Base-by-base conservation (phyloP, 257 asterid species). In the Primulina eburnea region DNA sequence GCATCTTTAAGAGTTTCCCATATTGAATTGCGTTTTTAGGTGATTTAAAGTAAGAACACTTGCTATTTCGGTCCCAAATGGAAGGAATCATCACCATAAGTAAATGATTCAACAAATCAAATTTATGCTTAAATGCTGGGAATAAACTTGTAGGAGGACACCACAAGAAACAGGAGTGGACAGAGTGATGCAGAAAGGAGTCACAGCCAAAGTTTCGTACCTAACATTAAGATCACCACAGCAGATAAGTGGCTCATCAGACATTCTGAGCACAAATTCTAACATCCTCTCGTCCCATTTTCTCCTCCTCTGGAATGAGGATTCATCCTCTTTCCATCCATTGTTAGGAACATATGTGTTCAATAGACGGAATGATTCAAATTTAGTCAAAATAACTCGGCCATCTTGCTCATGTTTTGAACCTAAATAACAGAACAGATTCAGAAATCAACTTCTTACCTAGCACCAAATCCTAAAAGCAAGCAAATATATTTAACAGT, bases 221-320 rank as follows among this genome's bases (percentile, higher is more conserved):
- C 97, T 92, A 24, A 92, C 98, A 63, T 92, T 92, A 60, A 92
- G 94, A 82, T 92, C 98, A 1, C 98, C 98, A 76, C 95, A 90
- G 97, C 98, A 92, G 73, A 90, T 87, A 79, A 92, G 95, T 64
- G 98, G 89, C 88, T 88, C 90, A 82, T 88, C 90, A 35, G 90
- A 84, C 68, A 55, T 82, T 83, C 77, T 81, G 40, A 78, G 66
- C 65, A 92, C 90, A 84, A 84, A 90, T 60, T 87, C 97, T 75
- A 87, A 77, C 80, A 92, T 84, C 85, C 96, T 85, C 81, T 92
- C 88, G 79, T 92, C 98, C 98, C 98, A 92, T 79, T 92, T 90
- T 87, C 98, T 85, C 83, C 98, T 88, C 85, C 98, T 90, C 65
- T 63, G 92, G 75, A 92, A 92, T 24, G 97, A 86, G 60, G 89